Percentiles rank a stretch among this genome's conserved stretches.
Evolutionary conservation across 441 rosid species (phyloP).

Genomic region (Pelargonium australe): DNA sequence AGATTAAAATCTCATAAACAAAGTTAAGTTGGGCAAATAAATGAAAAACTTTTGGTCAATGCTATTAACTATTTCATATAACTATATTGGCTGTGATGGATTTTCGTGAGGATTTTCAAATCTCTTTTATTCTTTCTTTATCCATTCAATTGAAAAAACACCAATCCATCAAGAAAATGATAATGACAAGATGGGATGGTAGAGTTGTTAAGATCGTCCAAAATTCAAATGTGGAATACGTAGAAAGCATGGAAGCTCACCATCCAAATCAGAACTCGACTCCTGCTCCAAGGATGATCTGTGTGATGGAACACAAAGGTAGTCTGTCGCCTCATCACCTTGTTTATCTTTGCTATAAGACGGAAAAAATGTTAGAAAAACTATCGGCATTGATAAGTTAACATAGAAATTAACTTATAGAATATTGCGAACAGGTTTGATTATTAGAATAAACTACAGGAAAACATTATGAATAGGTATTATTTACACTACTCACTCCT

Average conservation of each 20-base stretch:
- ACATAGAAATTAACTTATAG: neutral
- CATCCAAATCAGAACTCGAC: slow-evolving; percentile 88
- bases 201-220: neutral
- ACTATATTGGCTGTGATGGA: neutral
- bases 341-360: slow-evolving; percentile 49
- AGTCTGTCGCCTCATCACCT: slow-evolving; percentile 70
- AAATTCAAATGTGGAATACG: neutral
- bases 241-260: slow-evolving; percentile 33
- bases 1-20: neutral
- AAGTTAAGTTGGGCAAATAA: too few relatives aligned
- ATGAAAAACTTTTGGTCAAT: too few relatives aligned
- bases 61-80: neutral
- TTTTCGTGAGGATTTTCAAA: neutral
- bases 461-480: neutral
- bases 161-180: neutral
- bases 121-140: neutral
- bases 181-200: neutral
- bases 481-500: neutral
- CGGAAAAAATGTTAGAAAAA: slow-evolving; percentile 13
- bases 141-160: too few relatives aligned
- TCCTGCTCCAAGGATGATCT: slow-evolving; percentile 95
- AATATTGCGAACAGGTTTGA: neutral
- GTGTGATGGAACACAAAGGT: slow-evolving; percentile 89
- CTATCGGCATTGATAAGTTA: slow-evolving; percentile 3
- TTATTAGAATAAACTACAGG: neutral